Evolutionary conservation across 192 early-diverging fungal genomes (phyloP).

Genomic region (Coemansia reversa): DNA sequence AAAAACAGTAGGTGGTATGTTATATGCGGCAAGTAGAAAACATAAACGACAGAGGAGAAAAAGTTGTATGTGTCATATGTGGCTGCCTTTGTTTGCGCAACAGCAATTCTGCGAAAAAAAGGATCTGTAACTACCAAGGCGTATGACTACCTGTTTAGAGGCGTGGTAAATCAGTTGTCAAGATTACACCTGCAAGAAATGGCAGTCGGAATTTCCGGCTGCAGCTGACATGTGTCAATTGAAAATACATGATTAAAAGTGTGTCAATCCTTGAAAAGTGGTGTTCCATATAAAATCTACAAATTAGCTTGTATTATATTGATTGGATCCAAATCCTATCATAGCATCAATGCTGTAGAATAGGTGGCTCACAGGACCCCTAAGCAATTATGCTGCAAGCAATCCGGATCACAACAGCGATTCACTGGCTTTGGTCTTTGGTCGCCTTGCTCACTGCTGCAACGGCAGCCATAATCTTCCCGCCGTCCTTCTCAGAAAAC

Average conservation of each 20-base stretch:
- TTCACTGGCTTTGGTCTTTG: neutral
- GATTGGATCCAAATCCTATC: too few species aligned
- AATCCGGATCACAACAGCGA: neutral
- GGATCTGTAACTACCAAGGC: neutral
- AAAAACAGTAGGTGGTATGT: neutral
- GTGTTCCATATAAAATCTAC: too few species aligned
- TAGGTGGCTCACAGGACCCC: too few species aligned
- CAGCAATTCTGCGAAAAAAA: neutral
- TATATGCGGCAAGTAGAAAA: neutral
- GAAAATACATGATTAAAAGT: too few species aligned
- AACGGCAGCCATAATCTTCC: conserved; percentile 32
- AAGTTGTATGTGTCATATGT: neutral
- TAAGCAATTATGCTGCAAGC: neutral
- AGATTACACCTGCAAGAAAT: neutral
- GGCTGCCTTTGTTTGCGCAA: neutral
- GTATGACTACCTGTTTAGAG: neutral
- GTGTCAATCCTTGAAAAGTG: too few species aligned
- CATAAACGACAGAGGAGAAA: neutral
- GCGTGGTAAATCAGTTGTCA: neutral
- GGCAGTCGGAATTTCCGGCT: neutral
- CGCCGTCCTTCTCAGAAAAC: conserved; percentile 33
- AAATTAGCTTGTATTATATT: too few species aligned
- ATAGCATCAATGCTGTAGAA: too few species aligned
- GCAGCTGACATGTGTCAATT: neutral
- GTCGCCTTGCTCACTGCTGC: conserved; percentile 22